These are phyloP conservation scores for Thuidium tamariscinum DNA, from an alignment of 225 moss, liverwort and hornwort genomes.

Conservation along the genomic window DNA sequence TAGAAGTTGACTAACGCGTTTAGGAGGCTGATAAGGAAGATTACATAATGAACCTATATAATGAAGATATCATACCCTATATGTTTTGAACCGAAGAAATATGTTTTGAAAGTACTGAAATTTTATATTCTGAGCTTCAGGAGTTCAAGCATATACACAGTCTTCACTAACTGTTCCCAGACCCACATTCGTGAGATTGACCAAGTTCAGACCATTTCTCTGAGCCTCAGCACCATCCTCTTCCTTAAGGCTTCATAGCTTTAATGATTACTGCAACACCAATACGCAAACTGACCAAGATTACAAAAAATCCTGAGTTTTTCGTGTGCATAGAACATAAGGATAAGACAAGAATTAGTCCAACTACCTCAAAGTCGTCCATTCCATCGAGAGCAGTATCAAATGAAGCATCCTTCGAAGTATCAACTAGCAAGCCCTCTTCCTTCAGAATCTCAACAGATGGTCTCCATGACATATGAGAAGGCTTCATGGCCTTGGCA, in stretches of 20 bases:
- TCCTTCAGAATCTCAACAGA: constrained; percentile 77
- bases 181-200: neutral
- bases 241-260: neutral
- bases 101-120: neutral
- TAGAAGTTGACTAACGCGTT: neutral
- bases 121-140: neutral
- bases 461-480: constrained; percentile 58
- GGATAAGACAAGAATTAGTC: neutral
- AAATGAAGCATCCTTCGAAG: neutral
- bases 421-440: constrained; percentile 50
- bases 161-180: neutral
- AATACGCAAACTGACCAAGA: neutral
- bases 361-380: constrained; percentile 43
- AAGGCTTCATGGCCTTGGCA: constrained; percentile 18
- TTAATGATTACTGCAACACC: neutral
- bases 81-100: no score
- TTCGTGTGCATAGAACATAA: neutral
- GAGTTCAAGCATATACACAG: neutral
- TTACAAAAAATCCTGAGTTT: neutral
- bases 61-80: neutral
- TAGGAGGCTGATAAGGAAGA: neutral
- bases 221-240: neutral
- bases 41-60: no score
- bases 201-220: neutral
- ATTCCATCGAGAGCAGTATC: neutral